Evolutionary conservation across 139 green algal species (phyloP).

Genomic region (Eudorina sp.): DNA sequence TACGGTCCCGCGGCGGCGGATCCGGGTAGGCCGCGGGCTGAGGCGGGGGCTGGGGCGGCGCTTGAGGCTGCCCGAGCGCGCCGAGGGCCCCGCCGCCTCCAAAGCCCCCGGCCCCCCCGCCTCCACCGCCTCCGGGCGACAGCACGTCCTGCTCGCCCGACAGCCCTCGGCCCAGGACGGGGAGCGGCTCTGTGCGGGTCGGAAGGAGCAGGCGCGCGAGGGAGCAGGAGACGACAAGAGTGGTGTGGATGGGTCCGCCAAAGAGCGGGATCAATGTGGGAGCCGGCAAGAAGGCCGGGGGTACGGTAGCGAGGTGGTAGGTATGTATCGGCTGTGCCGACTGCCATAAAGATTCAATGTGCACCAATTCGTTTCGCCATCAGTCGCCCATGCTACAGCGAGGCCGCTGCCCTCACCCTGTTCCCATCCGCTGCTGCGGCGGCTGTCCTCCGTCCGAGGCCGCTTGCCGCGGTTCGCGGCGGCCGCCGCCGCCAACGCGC

Average conservation of each 20-base stretch:
- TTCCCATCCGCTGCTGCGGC: conserved; percentile 4
- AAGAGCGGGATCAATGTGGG: too few relatives aligned
- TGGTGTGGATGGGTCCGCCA: too few relatives aligned
- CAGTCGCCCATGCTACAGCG: too few relatives aligned
- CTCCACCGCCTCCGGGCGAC: background rate
- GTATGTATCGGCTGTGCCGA: too few relatives aligned
- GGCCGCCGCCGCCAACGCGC: background rate
- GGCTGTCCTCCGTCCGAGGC: background rate
- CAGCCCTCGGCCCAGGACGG: background rate
- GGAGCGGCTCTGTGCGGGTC: background rate
- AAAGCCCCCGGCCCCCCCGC: background rate
- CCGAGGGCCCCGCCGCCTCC: background rate
- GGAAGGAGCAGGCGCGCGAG: too few relatives aligned
- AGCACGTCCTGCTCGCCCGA: conserved; percentile 2
- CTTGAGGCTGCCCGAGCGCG: background rate
- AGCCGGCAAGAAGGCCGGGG: too few relatives aligned
- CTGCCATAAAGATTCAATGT: too few relatives aligned
- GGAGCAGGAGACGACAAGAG: too few relatives aligned
- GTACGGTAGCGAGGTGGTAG: too few relatives aligned
- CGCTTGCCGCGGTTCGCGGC: conserved; percentile 3
- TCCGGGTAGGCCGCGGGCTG: background rate
- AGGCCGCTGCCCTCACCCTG: background rate
- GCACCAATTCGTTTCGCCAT: too few relatives aligned
- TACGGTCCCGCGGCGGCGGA: background rate
- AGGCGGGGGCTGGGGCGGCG: too few relatives aligned